Evolutionary conservation across 345 rosid genomes (phyloP).

Genomic region (Aquilaria sinensis): DNA sequence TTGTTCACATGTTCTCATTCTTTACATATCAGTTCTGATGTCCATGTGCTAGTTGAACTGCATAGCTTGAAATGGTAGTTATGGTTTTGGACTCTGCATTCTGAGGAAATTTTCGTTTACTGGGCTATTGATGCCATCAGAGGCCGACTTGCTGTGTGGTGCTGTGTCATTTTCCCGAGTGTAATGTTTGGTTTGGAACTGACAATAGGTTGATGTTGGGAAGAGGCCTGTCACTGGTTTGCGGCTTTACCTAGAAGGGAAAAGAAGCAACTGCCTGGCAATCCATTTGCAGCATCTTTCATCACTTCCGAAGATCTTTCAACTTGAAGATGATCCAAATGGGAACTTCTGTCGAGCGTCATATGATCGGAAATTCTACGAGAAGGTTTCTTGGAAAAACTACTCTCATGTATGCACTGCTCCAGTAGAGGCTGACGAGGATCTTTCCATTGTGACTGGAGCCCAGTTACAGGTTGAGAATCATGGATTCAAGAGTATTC

Average conservation of each 20-base stretch:
- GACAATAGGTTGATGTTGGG: constrained; percentile 83
- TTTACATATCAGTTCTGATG: too few species aligned
- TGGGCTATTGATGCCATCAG: too few species aligned
- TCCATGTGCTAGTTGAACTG: too few species aligned
- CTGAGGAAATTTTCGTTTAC: too few species aligned
- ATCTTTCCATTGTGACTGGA: constrained; percentile 77
- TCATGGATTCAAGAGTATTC: constrained; percentile 76
- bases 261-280: constrained; percentile 77
- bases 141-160: too few species aligned
- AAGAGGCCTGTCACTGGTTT: constrained; percentile 93
- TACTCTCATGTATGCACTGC: constrained; percentile 93
- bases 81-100: too few species aligned
- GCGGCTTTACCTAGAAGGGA: constrained; percentile 91
- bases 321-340: constrained; percentile 62
- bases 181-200: too few species aligned
- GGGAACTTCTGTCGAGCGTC: constrained; percentile 41
- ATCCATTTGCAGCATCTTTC: constrained; percentile 94
- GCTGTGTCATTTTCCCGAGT: too few species aligned
- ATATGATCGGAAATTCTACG: constrained; percentile 61
- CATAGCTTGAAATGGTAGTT: too few species aligned
- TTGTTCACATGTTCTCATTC: too few species aligned
- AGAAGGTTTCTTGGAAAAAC: constrained; percentile 94
- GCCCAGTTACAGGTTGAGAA: constrained; percentile 86
- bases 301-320: constrained; percentile 82
- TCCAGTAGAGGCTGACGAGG: constrained; percentile 79